phyloP scores from a whole-genome alignment of 2,329 filamentous ascomycete species.

The Penicillium sumatraense region DNA sequence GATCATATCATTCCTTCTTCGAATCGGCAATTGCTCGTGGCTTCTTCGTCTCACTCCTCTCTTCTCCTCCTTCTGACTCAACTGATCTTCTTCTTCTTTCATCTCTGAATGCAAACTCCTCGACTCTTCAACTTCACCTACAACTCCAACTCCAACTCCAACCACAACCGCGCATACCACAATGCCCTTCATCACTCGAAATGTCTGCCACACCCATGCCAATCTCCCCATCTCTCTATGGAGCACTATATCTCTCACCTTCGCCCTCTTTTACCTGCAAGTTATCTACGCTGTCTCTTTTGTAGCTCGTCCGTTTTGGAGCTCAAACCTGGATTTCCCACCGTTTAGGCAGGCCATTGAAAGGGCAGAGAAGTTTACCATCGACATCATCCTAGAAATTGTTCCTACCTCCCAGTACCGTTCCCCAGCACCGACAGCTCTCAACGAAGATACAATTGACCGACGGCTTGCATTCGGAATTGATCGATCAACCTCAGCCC shows the following conservation, averaged over 20 bases:
- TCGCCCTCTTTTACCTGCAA: constrained; percentile 29
- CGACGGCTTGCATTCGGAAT: not conserved
- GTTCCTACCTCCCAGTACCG: constrained; percentile 21
- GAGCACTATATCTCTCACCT: constrained; percentile 23
- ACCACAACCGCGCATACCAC: not conserved
- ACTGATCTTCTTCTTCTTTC: not conserved
- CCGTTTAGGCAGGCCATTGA: constrained; percentile 24
- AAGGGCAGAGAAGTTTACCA: constrained; percentile 27
- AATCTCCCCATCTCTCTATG: constrained; percentile 20
- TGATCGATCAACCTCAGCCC: not conserved
- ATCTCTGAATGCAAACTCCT: not conserved
- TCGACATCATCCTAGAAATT: constrained; percentile 25
- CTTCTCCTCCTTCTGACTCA: too few species aligned
- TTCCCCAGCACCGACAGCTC: constrained; percentile 17
- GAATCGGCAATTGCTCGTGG: too few species aligned
- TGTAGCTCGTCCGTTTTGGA: constrained; percentile 19
- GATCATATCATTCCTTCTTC: too few species aligned
- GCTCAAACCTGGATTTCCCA: constrained; percentile 12
- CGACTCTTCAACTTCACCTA: too few species aligned
- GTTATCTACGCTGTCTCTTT: constrained; percentile 27
- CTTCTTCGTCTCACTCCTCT: too few species aligned
- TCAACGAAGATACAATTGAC: not conserved
- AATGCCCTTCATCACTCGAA: constrained; percentile 10
- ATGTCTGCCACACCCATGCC: constrained; percentile 7
- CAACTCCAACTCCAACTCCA: not conserved